Conservation (phyloP, 768 basidiomycete species). For the Albatrellus ellisii region DNA sequence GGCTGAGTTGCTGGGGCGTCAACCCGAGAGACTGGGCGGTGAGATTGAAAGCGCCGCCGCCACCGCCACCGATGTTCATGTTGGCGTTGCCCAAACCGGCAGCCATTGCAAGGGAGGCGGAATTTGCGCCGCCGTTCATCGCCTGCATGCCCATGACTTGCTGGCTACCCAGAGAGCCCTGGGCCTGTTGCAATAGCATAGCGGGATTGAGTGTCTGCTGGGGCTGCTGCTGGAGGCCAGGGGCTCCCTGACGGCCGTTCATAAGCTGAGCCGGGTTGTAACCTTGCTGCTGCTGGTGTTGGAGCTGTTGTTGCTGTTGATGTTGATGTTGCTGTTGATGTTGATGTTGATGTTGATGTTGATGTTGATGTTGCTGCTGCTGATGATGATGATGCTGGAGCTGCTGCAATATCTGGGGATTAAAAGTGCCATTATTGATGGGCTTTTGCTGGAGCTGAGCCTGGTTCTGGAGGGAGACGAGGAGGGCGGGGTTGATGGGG, state of each 20-base stretch:
- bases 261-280: conserved; percentile 10
- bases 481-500: too few species aligned
- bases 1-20: conserved; percentile 11
- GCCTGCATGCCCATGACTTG: conserved; percentile 7
- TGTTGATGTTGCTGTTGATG: too few species aligned
- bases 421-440: too few species aligned
- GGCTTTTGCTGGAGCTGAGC: too few species aligned
- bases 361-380: too few species aligned
- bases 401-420: too few species aligned
- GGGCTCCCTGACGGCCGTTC: conserved; percentile 7
- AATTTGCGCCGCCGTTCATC: conserved; percentile 15
- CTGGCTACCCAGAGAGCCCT: conserved; percentile 7
- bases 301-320: too few species aligned
- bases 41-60: conserved; percentile 7
- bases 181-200: conserved; percentile 10
- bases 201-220: conserved; percentile 12
- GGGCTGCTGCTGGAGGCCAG: conserved; percentile 10
- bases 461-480: too few species aligned
- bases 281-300: conserved; percentile 10
- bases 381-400: too few species aligned
- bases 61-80: conserved; percentile 10
- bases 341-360: too few species aligned
- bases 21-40: conserved; percentile 11
- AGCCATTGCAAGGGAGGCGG: conserved; percentile 10
- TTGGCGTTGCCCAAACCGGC: conserved; percentile 8